Conservation (phyloP, 2,329 filamentous ascomycete species). For the Rachicladosporium sp. region DNA sequence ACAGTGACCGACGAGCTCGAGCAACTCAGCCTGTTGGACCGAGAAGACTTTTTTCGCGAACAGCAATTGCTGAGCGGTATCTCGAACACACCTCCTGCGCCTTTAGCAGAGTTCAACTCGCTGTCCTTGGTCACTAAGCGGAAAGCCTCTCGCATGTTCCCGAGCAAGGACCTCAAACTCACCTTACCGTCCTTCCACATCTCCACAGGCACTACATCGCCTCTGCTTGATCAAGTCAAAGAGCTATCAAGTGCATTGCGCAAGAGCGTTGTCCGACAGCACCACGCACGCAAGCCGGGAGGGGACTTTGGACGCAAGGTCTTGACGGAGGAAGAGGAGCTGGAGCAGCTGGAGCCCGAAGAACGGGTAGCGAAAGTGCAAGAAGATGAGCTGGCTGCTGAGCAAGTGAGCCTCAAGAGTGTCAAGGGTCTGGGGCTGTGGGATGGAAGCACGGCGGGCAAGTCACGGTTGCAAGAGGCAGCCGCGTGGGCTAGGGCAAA, state of each 20-base stretch:
- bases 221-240: slow-evolving; percentile 27
- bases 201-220: slow-evolving; percentile 25
- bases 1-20: slow-evolving; percentile 21
- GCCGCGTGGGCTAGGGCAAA: slow-evolving; percentile 11
- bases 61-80: slow-evolving; percentile 13
- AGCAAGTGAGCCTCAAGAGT: slow-evolving; percentile 21
- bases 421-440: slow-evolving; percentile 13
- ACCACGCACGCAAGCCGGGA: slow-evolving; percentile 1
- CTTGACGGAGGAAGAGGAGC: slow-evolving; percentile 10
- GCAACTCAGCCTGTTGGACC: slow-evolving; percentile 16
- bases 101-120: background rate
- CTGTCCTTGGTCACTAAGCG: slow-evolving; percentile 4
- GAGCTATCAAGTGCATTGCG: slow-evolving; percentile 30
- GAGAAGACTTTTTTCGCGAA: slow-evolving; percentile 17
- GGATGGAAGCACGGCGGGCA: slow-evolving; percentile 9
- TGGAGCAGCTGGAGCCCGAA: slow-evolving; percentile 13
- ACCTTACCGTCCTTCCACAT: slow-evolving; percentile 31
- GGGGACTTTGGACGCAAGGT: slow-evolving; percentile 11
- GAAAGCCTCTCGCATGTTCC: slow-evolving; percentile 29
- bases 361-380: slow-evolving; percentile 26
- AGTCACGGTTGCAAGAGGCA: slow-evolving; percentile 9
- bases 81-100: slow-evolving; percentile 1
- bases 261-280: slow-evolving; percentile 27
- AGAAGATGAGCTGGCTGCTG: slow-evolving; percentile 29
- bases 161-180: slow-evolving; percentile 27